These are phyloP conservation scores for Colletotrichum scovillei DNA, from an alignment of 2,329 filamentous ascomycete genomes.

Conservation along the genomic window DNA sequence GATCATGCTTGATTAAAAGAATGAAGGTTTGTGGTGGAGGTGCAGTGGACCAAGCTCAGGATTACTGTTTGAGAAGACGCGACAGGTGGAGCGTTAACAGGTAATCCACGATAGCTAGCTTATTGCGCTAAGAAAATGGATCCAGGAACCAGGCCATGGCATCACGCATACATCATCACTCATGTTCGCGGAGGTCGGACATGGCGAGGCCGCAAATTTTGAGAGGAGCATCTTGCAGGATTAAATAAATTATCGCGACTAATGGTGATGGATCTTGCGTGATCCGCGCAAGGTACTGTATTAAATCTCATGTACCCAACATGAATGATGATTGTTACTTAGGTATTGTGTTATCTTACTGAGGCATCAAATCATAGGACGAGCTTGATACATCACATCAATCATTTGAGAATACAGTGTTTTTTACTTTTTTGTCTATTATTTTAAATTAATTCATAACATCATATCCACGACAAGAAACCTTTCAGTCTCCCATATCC, in stretches of 20 bases:
- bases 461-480: slow-evolving; percentile 16
- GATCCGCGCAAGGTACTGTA: too few relatives aligned
- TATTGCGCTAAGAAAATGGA: not conserved
- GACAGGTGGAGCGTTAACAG: not conserved
- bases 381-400: not conserved
- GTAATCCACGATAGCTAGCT: not conserved
- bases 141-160: not conserved
- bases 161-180: slow-evolving; percentile 4
- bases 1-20: not conserved
- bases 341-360: too few relatives aligned
- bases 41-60: not conserved
- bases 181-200: not conserved
- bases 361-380: too few relatives aligned
- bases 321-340: too few relatives aligned
- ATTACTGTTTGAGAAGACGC: not conserved
- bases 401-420: not conserved
- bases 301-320: too few relatives aligned
- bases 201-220: not conserved
- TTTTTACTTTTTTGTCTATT: slow-evolving; percentile 4
- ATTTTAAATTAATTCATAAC: slow-evolving; percentile 22
- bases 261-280: too few relatives aligned
- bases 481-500: not conserved
- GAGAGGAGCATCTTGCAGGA: too few relatives aligned
- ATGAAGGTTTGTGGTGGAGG: not conserved
- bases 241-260: too few relatives aligned